These are phyloP conservation scores for Boletus reticulatus DNA, from an alignment of 768 basidiomycete species.

Conservation along the genomic window DNA sequence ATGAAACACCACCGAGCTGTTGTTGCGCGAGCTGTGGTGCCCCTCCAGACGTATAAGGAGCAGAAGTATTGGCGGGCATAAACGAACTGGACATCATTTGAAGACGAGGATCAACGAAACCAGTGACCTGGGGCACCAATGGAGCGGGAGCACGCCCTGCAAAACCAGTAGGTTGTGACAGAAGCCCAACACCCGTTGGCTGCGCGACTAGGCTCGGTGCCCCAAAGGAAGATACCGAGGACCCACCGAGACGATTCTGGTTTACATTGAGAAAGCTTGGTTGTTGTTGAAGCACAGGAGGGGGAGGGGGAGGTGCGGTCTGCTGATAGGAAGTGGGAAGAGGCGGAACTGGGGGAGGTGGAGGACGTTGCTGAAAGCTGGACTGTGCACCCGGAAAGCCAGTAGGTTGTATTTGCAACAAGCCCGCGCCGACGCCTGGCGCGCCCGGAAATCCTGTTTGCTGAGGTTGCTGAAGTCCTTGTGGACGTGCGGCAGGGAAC, in stretches of 20 bases:
- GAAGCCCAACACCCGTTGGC: constrained; percentile 25
- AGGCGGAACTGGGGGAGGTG: constrained; percentile 61
- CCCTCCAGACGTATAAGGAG: constrained; percentile 58
- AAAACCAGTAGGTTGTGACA: constrained; percentile 44
- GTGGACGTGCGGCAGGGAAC: constrained; percentile 36
- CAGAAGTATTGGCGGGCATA: constrained; percentile 72
- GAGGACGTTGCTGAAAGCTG: constrained; percentile 34
- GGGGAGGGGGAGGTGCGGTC: constrained; percentile 37
- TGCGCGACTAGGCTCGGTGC: constrained; percentile 14
- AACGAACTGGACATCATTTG: constrained; percentile 91
- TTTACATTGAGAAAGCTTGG: constrained; percentile 56
- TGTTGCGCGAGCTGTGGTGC: constrained; percentile 67
- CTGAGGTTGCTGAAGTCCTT: constrained; percentile 44
- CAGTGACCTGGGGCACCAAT: constrained; percentile 73
- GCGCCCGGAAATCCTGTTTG: constrained; percentile 44
- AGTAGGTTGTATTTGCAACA: constrained; percentile 52
- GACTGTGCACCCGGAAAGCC: constrained; percentile 36
- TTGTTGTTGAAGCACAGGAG: constrained; percentile 33
- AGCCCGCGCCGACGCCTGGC: constrained; percentile 29
- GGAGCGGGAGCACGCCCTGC: constrained; percentile 40
- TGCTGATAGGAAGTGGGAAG: constrained; percentile 63
- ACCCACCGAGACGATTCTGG: constrained; percentile 43
- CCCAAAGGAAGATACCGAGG: constrained; percentile 15
- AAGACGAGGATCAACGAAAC: constrained; percentile 78
- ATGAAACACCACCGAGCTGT: constrained; percentile 48